phyloP scores from a whole-genome alignment of 1,284 basidiomycete species.

The Leccinum subrobustum region DNA sequence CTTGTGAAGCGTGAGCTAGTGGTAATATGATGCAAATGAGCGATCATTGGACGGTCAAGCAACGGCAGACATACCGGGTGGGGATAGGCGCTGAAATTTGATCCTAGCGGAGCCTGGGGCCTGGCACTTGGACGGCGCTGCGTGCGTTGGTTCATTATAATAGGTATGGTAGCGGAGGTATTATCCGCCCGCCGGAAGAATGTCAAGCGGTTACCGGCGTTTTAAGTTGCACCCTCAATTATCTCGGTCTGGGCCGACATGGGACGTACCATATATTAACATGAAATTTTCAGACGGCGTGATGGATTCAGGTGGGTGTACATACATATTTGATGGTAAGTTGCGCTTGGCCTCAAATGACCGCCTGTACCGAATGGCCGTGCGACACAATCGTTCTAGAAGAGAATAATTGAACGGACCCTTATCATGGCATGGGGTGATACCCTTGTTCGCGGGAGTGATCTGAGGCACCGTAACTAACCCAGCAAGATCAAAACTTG shows the following conservation, averaged over 20 bases:
- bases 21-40: slow-evolving; percentile 2
- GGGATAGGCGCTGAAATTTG: slow-evolving; percentile 7
- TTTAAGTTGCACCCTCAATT: slow-evolving; percentile 10
- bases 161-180: slow-evolving; percentile 12
- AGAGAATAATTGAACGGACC: background rate
- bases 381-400: background rate
- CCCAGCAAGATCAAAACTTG: background rate
- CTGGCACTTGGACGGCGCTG: slow-evolving; percentile 15
- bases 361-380: background rate
- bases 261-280: background rate
- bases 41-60: slow-evolving; percentile 24
- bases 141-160: background rate
- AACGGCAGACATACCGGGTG: slow-evolving; percentile 1
- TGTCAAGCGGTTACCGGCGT: slow-evolving; percentile 1
- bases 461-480: background rate
- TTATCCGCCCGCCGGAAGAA: background rate
- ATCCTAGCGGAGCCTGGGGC: slow-evolving; percentile 3
- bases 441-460: background rate
- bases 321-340: background rate
- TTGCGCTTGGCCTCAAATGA: background rate
- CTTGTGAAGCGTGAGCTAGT: background rate
- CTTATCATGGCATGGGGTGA: background rate
- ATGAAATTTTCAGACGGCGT: background rate
- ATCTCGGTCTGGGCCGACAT: background rate
- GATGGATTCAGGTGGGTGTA: background rate